Evolutionary conservation across 2,329 filamentous ascomycete genomes (phyloP).

Genomic region (Apiospora malaysiana): DNA sequence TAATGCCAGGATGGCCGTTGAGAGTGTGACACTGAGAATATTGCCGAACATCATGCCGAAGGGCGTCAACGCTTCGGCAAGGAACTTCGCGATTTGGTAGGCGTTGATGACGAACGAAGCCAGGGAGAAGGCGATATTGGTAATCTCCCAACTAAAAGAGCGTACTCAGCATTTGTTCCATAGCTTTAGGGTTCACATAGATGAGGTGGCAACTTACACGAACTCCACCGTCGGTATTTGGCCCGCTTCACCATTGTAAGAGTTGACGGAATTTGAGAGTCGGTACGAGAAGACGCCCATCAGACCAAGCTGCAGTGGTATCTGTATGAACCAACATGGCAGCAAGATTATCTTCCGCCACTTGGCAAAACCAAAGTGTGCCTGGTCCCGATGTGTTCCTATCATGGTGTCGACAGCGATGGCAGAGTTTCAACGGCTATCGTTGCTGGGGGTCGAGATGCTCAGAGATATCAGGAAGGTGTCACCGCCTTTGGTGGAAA

Average conservation of each 20-base stretch:
- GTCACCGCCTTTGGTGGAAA: not conserved
- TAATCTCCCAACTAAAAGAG: conserved; percentile 55
- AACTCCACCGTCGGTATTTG: conserved; percentile 53
- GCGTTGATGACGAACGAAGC: conserved; percentile 53
- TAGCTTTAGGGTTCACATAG: not conserved
- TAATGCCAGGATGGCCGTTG: conserved; percentile 53
- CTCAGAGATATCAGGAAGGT: not conserved
- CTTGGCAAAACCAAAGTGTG: conserved; percentile 56
- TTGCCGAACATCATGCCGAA: conserved; percentile 60
- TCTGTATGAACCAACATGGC: conserved; percentile 57
- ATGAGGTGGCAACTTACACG: conserved; percentile 48
- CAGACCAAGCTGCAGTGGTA: conserved; percentile 50
- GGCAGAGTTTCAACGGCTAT: not conserved
- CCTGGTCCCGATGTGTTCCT: conserved; percentile 55
- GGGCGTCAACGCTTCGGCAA: conserved; percentile 58
- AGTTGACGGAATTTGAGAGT: conserved; percentile 52
- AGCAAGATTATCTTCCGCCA: conserved; percentile 56
- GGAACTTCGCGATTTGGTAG: conserved; percentile 53
- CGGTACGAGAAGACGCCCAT: conserved; percentile 61
- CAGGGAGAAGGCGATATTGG: conserved; percentile 57
- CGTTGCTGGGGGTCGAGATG: not conserved
- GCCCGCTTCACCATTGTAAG: conserved; percentile 49
- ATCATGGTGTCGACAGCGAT: conserved; percentile 36
- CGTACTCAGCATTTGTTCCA: not conserved
- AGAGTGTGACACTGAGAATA: conserved; percentile 55